Base-by-base conservation (phyloP, 2,329 filamentous ascomycete species). In the Pyrenophora tritici-repentis region DNA sequence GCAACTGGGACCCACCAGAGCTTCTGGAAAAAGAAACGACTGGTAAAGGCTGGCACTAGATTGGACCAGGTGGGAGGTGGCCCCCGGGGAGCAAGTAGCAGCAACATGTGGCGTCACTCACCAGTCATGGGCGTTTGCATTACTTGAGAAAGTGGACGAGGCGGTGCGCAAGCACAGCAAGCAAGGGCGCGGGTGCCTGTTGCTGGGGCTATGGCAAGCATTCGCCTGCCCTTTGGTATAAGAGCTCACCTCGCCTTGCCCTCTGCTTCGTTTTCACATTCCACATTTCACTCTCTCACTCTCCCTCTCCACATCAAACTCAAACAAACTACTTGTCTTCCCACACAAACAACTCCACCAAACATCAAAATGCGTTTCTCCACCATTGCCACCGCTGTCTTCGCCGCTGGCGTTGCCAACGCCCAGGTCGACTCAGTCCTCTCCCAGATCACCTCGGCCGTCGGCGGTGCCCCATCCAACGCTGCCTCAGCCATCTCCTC, bases 311-410 rank as follows among this genome's bases (percentile, higher is more conserved):
- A 60, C 50, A 36, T 55, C 53, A 50, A 50, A 58, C 50, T 53
- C 43, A 18, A 18, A 18, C 18, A 18, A 18, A 50, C 54, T 36
- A 39, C 43, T 37, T 50, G 48, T 49, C 42, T 54, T 36, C 24
- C 24, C 44, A 36, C 47, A 24, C 42, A 38, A 26, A 10, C 33
- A 16, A 39, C 41, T 29, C 50, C 47, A 51, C 24, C 43, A 29
- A 43, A 40, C 44, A 45, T 62, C 63, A 69, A 58, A 34, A 72
- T 72, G 69, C 68, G 67, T 70, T 72, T 72, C 66, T 65, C 69
- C 54, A 58, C 61, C 59, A 50, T 69, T 42, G 54, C 69, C 59
- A 58, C 62, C 45, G 38, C 60, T 22, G 56, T 61, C 55, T 50
- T 67, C 59, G 67, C 56, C 53, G 66, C 67, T 52, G 56, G 59